Evolutionary conservation across 148 eudicot genomes (phyloP), one percentile per base, ranked within the genome.

Genomic region (Amaranthus cruentus): DNA sequence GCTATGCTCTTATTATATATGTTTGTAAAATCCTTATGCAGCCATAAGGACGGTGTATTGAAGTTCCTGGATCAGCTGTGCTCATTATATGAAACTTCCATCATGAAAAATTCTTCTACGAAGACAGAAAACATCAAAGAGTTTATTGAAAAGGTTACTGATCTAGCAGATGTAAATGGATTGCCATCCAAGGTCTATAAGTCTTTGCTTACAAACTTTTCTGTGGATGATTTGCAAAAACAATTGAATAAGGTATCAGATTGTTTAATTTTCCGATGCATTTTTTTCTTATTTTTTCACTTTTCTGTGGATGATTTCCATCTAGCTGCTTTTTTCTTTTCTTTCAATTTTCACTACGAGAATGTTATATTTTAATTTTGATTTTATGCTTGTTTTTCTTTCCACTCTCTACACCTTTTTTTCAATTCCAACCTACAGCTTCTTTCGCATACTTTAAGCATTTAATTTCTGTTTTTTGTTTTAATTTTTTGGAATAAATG

Each of bases 1-100:
- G 57, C 74, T 42, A 46, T 49, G 10, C n/a, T 47, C 44, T 13
- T 47, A 52, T 55, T 44, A 46, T 69, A 54, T 49, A 13, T 70
- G 48, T 66, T 47, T 66, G 65, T 73, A 28, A 28, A 28, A 28
- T 28, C 38, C 38, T 28, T 65, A 72, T 87, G 85, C 88, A 95
- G 99, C 83, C 89, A 86, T 78, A 95, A 95, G 85, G 83, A 86
- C 74, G 86, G 78, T 61, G 89, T 91, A 56, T 81, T 95, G 75
- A 76, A 83, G 61, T 92, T 90, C 81, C 72, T 95, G 88, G 94
- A 90, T 82, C 85, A 91, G 80, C 79, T 95, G 3, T 88, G 88
- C 83, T 84, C 84, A 63, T 72, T 86, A 61, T 91, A 90, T 79
- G 96, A 80, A 80, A 70, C 66, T 55, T 84, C 82, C 46, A 86